These are phyloP conservation scores for Cicer judaicum DNA, from an alignment of 306 rosid species.

Conservation along the genomic window DNA sequence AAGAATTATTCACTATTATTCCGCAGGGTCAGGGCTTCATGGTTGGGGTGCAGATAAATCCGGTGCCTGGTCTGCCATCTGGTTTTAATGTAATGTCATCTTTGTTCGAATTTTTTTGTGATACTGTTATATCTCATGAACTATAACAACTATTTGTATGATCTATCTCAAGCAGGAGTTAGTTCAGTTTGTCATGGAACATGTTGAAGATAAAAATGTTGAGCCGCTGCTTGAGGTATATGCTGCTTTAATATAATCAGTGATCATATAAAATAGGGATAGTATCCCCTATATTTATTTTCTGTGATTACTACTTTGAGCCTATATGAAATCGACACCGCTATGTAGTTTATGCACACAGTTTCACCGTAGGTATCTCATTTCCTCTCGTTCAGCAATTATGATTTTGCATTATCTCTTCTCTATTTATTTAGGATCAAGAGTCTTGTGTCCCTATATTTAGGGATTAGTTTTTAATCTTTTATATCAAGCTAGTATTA, in stretches of 20 bases:
- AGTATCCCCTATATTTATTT: no score
- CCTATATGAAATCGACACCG: no score
- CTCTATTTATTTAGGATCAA: no score
- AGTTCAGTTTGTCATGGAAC: conserved; percentile 70
- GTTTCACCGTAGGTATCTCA: no score
- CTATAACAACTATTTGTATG: conserved; percentile 30
- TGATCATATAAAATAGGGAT: background rate
- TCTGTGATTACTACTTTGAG: no score
- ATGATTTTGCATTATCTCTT: no score
- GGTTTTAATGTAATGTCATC: conserved; percentile 73
- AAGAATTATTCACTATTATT: conserved; percentile 33
- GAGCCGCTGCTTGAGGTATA: conserved; percentile 88
- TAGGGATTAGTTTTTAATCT: no score
- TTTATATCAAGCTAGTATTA: no score
- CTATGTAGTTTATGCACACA: no score
- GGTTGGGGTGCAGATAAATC: conserved; percentile 96
- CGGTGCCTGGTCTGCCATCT: conserved; percentile 89
- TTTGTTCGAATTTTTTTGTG: conserved; percentile 41
- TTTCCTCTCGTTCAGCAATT: no score
- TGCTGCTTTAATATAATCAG: conserved; percentile 37
- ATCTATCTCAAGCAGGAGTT: conserved; percentile 58
- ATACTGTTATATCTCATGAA: conserved; percentile 37
- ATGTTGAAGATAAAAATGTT: conserved; percentile 76
- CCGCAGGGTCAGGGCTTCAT: conserved; percentile 98
- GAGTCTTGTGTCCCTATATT: no score